These are phyloP conservation scores for Oryza brachyantha DNA, from an alignment of 176 grass and related monocot species.

Conservation along the genomic window DNA sequence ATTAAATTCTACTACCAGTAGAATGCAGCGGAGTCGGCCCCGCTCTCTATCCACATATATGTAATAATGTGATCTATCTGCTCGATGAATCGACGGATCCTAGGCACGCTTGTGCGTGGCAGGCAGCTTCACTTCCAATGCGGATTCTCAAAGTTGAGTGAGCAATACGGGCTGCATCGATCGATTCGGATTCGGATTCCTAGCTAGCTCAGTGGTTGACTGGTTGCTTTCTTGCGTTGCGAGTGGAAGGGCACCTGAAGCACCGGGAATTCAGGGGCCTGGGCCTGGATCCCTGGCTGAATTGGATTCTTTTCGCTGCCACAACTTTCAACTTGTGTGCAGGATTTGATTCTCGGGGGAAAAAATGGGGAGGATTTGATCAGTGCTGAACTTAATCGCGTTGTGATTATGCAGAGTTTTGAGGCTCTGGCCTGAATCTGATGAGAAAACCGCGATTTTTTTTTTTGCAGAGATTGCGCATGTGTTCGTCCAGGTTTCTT, in stretches of 20 bases:
- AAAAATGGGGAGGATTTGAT: background rate
- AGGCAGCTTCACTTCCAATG: background rate
- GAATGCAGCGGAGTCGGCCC: too few species aligned
- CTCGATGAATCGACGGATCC: background rate
- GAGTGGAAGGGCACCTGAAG: conserved; percentile 48
- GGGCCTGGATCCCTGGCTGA: background rate
- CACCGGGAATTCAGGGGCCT: conserved; percentile 17
- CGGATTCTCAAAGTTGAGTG: background rate
- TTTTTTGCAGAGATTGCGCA: background rate
- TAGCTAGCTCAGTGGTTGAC: background rate
- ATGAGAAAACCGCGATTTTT: background rate
- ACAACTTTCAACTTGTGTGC: background rate
- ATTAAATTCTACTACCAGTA: too few species aligned
- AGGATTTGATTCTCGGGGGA: conserved; percentile 29
- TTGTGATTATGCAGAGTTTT: background rate
- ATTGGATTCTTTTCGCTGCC: conserved; percentile 21
- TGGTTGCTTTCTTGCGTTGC: background rate
- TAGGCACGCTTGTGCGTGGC: background rate
- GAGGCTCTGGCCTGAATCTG: too few species aligned
- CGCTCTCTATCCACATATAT: background rate
- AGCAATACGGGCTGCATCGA: background rate
- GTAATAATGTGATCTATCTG: too few species aligned
- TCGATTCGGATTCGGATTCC: conserved; percentile 4
- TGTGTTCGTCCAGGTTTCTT: background rate
- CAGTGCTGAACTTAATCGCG: background rate